A percentile compares a stretch with the other conserved stretches of the same genome.
Evolutionary conservation across 2,329 filamentous ascomycete genomes (phyloP).

Genomic region (Anthostomella pinea): DNA sequence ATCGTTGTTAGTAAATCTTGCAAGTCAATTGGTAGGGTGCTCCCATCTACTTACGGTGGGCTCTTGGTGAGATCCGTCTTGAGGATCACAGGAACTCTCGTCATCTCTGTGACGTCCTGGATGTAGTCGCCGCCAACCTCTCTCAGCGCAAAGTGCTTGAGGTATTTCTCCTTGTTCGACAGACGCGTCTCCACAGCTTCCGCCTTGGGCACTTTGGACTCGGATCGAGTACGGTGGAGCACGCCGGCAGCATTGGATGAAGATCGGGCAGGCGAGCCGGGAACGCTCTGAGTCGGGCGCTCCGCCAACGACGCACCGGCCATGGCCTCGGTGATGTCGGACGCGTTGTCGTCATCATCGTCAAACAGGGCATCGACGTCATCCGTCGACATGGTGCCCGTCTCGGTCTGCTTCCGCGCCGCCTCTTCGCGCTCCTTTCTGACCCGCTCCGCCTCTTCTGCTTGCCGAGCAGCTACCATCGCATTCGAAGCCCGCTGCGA

Average conservation of each 20-base stretch:
- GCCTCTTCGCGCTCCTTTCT: slow-evolving; percentile 88
- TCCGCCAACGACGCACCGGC: slow-evolving; percentile 86
- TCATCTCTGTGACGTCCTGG: slow-evolving; percentile 98
- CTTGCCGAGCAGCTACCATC: slow-evolving; percentile 72
- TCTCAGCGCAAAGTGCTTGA: slow-evolving; percentile 82
- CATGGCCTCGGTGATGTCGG: slow-evolving; percentile 86
- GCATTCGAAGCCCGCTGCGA: slow-evolving; percentile 73
- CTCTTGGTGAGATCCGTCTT: slow-evolving; percentile 99
- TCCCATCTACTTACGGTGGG: slow-evolving; percentile 99
- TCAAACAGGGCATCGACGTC: slow-evolving; percentile 96
- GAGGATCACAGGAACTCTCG: slow-evolving; percentile 91
- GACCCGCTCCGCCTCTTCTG: slow-evolving; percentile 76
- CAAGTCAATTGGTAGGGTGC: background rate
- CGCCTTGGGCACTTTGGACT: slow-evolving; percentile 79
- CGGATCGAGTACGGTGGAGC: slow-evolving; percentile 86
- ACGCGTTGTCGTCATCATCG: slow-evolving; percentile 83
- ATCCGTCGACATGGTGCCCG: slow-evolving; percentile 87
- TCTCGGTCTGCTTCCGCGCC: slow-evolving; percentile 89
- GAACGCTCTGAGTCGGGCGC: slow-evolving; percentile 91
- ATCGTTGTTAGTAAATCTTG: slow-evolving; percentile 35
- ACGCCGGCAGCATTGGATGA: slow-evolving; percentile 61
- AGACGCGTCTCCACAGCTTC: slow-evolving; percentile 77
- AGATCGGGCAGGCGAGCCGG: slow-evolving; percentile 81
- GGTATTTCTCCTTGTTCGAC: slow-evolving; percentile 93
- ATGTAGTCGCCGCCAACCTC: slow-evolving; percentile 96